Conservation (phyloP, 495 filamentous ascomycete genomes). For the Tuber umbilicatum region DNA sequence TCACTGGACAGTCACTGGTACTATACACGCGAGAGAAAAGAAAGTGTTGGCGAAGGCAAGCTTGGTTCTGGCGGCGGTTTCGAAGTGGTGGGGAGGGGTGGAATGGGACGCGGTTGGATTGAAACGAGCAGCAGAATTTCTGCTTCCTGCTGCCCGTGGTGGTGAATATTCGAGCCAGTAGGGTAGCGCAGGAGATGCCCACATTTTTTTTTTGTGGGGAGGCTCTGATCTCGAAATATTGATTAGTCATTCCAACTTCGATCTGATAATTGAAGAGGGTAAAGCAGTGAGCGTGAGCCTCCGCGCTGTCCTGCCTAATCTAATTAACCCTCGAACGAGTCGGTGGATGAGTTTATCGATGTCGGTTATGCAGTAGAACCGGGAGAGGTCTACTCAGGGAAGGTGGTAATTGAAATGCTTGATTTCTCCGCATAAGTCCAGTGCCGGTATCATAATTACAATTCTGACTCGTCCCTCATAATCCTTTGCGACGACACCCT, state of each 20-base stretch:
- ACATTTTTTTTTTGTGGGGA: neutral
- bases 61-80: neutral
- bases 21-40: neutral
- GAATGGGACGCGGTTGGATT: neutral
- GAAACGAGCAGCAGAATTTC: neutral
- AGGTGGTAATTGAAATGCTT: constrained; percentile 4
- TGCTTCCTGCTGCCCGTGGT: neutral
- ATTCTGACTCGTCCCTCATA: neutral
- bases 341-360: constrained; percentile 1
- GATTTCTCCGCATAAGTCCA: neutral
- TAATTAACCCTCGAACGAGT: neutral
- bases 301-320: neutral
- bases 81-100: constrained; percentile 1
- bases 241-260: neutral
- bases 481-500: neutral
- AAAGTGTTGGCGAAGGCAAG: neutral
- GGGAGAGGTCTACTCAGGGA: neutral
- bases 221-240: neutral
- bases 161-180: neutral
- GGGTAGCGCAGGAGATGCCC: neutral
- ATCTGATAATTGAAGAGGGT: too few species aligned
- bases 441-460: neutral
- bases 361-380: constrained; percentile 4
- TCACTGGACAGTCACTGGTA: neutral
- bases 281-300: too few species aligned